Conservation (phyloP, 495 filamentous ascomycete genomes). For the Apodospora peruviana region DNA sequence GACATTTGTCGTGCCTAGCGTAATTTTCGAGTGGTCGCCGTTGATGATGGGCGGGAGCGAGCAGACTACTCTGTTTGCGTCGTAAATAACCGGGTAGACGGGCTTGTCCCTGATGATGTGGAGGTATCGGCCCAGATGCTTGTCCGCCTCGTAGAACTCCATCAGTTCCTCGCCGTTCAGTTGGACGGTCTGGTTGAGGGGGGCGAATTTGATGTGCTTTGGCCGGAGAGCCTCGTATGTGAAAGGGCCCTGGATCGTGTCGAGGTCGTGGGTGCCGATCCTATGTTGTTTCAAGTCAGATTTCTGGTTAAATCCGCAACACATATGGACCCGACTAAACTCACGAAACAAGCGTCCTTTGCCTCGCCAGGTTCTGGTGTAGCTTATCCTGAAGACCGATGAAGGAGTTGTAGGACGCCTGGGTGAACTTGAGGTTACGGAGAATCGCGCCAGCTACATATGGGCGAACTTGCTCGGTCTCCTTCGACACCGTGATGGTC, state of each 20-base stretch:
- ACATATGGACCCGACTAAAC: too few relatives aligned
- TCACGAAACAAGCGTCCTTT: constrained; percentile 79
- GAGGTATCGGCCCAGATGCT: constrained; percentile 72
- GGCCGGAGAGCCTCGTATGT: constrained; percentile 90
- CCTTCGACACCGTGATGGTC: constrained; percentile 70
- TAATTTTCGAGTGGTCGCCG: constrained; percentile 92
- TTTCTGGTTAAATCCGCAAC: too few relatives aligned
- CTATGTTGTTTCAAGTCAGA: too few relatives aligned
- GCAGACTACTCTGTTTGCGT: constrained; percentile 80
- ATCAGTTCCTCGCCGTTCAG: constrained; percentile 89
- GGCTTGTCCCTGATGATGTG: constrained; percentile 91
- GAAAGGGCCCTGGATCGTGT: constrained; percentile 91
- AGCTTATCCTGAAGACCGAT: constrained; percentile 97
- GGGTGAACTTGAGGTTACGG: constrained; percentile 83
- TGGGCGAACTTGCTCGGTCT: constrained; percentile 76
- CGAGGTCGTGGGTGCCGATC: constrained; percentile 95
- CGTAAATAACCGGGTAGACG: constrained; percentile 94
- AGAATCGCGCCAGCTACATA: constrained; percentile 84
- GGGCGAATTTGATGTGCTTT: constrained; percentile 85
- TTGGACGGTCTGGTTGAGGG: constrained; percentile 81
- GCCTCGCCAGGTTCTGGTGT: constrained; percentile 90
- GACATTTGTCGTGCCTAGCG: constrained; percentile 78
- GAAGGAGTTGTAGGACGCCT: constrained; percentile 92
- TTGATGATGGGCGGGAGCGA: constrained; percentile 98
- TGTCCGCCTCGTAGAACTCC: constrained; percentile 91